Percentiles rank a stretch among this genome's conserved stretches.
These are phyloP conservation scores for Yarrowia bubula DNA, from an alignment of 805 yeast genomes.

Conservation along the genomic window DNA sequence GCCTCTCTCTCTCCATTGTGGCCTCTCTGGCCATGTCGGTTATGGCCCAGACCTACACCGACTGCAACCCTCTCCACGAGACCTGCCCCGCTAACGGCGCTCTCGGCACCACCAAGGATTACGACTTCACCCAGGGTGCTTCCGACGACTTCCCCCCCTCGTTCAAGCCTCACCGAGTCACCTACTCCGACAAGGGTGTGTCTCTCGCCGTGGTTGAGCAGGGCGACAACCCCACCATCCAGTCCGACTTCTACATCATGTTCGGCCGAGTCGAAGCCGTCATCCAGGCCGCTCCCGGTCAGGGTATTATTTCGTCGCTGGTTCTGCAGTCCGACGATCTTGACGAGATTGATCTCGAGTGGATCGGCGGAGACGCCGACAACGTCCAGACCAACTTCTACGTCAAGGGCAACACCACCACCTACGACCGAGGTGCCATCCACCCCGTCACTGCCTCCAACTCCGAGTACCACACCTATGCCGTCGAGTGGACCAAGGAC, in stretches of 20 bases:
- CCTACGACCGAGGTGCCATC: slow-evolving; percentile 77
- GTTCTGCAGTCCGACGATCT: slow-evolving; percentile 79
- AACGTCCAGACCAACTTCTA: slow-evolving; percentile 73
- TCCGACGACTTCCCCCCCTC: slow-evolving; percentile 42
- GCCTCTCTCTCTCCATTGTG: neutral
- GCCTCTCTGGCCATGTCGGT: slow-evolving; percentile 15
- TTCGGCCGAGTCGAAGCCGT: slow-evolving; percentile 79
- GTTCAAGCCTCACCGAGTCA: slow-evolving; percentile 40
- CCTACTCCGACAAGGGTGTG: slow-evolving; percentile 55
- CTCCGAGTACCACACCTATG: slow-evolving; percentile 65
- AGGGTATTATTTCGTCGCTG: slow-evolving; percentile 77
- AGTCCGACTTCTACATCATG: slow-evolving; percentile 80
- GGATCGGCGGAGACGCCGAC: slow-evolving; percentile 75
- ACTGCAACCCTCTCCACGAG: slow-evolving; percentile 48
- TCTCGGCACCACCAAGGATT: slow-evolving; percentile 53
- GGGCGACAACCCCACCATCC: slow-evolving; percentile 74
- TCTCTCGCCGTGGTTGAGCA: slow-evolving; percentile 57
- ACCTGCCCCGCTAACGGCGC: slow-evolving; percentile 58
- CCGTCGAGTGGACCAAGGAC: slow-evolving; percentile 78
- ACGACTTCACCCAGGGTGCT: slow-evolving; percentile 50
- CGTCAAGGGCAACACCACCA: slow-evolving; percentile 72
- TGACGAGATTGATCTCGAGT: slow-evolving; percentile 88
- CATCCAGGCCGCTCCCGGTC: slow-evolving; percentile 72
- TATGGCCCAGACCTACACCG: slow-evolving; percentile 36
- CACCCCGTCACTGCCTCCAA: slow-evolving; percentile 55